Conservation (phyloP, 1,284 basidiomycete genomes). For the Golubevia sp. region DNA sequence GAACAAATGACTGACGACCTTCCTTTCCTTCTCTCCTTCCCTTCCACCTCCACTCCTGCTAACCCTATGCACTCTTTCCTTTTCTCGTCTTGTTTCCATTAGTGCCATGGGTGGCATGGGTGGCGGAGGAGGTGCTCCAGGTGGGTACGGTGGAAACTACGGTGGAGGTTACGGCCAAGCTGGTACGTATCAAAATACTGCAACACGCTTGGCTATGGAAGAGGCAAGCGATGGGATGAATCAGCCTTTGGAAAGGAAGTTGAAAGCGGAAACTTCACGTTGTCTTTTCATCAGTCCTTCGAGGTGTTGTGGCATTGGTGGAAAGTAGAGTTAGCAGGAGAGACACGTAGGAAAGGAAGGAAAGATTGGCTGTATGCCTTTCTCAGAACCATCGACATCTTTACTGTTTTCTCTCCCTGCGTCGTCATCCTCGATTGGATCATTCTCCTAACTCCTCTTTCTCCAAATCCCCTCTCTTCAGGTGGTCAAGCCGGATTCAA, state of each 20-base stretch:
- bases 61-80: not conserved
- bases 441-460: not conserved
- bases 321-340: too few relatives aligned
- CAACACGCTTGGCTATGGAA: slow-evolving; percentile 20
- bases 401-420: not conserved
- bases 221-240: too few relatives aligned
- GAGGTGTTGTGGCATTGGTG: too few relatives aligned
- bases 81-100: slow-evolving; percentile 11
- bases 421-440: not conserved
- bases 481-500: slow-evolving; percentile 33
- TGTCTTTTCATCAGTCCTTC: too few relatives aligned
- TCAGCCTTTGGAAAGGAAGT: too few relatives aligned
- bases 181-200: not conserved
- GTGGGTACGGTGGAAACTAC: slow-evolving; percentile 49
- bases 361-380: not conserved
- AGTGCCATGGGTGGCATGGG: slow-evolving; percentile 42
- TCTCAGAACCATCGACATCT: too few relatives aligned
- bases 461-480: not conserved
- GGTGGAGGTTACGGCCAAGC: slow-evolving; percentile 2
- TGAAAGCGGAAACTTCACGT: too few relatives aligned
- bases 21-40: not conserved
- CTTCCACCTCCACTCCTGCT: not conserved
- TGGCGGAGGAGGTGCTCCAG: slow-evolving; percentile 46
- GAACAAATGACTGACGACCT: too few relatives aligned
- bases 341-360: too few relatives aligned